Conservation (phyloP, 176 grass and related monocot genomes). For the Hyparrhenia diplandra region DNA sequence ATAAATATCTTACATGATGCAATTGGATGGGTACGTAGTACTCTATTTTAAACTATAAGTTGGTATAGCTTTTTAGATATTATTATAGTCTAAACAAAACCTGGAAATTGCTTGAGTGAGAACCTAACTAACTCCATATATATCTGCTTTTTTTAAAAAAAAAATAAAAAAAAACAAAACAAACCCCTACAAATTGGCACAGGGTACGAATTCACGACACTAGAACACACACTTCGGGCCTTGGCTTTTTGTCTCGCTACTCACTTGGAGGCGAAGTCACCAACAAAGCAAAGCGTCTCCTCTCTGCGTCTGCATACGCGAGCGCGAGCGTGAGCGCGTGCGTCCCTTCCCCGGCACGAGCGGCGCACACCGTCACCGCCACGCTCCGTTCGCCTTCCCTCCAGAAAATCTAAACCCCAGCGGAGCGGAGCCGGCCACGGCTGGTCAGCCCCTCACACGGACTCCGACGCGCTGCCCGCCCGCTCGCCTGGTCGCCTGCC, state of each 20-base stretch:
- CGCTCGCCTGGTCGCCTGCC: background rate
- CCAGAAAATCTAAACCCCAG: constrained; percentile 42
- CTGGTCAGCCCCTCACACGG: background rate
- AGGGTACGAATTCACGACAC: background rate
- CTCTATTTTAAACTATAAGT: no score
- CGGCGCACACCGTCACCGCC: constrained; percentile 11
- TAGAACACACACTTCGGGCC: background rate
- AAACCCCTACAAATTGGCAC: constrained; percentile 14
- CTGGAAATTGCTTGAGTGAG: no score
- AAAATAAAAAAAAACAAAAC: no score
- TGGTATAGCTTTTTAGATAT: no score
- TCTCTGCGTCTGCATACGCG: background rate
- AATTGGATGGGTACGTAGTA: no score
- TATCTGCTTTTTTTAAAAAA: no score
- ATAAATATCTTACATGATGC: no score
- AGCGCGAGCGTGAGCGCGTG: constrained; percentile 17
- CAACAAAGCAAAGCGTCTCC: constrained; percentile 9
- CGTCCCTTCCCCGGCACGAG: constrained; percentile 26
- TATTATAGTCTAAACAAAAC: no score
- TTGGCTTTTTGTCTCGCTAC: background rate
- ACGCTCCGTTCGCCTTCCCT: background rate
- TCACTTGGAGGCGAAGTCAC: constrained; percentile 24
- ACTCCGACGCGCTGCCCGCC: background rate
- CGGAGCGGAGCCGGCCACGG: background rate
- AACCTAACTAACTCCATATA: no score